Evolutionary conservation across 768 basidiomycete genomes (phyloP).

Genomic region (Coprinopsis marcescibilis): DNA sequence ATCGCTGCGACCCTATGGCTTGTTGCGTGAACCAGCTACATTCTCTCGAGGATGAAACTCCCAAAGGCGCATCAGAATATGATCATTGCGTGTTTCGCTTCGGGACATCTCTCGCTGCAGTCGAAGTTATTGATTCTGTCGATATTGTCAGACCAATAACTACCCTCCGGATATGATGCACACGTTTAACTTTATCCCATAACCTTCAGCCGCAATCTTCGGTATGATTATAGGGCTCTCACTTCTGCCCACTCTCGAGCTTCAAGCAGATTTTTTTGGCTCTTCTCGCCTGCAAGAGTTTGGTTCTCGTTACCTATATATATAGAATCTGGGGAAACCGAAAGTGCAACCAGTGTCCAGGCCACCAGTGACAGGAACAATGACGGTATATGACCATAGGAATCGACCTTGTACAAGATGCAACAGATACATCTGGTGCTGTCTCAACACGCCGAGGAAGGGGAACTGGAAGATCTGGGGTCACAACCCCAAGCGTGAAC

Average conservation of each 20-base stretch:
- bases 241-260: neutral
- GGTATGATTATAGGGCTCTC: neutral
- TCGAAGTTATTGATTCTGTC: neutral
- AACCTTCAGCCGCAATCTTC: neutral
- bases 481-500: no score
- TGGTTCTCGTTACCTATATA: neutral
- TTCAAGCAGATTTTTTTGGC: neutral
- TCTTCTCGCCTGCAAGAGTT: neutral
- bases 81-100: neutral
- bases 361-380: no score
- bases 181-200: neutral
- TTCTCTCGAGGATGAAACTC: conserved; percentile 1
- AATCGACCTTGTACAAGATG: no score
- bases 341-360: no score
- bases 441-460: no score
- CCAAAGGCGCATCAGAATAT: neutral
- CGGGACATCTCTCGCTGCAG: neutral
- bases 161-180: neutral
- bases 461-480: no score
- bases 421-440: no score
- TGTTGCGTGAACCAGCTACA: neutral
- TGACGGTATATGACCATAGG: no score
- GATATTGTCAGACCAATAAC: neutral
- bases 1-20: neutral
- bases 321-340: neutral